Percentiles rank a stretch among this genome's conserved stretches.
phyloP scores from a whole-genome alignment of 306 rosid genomes.

The Pterocarpus macrocarpus region DNA sequence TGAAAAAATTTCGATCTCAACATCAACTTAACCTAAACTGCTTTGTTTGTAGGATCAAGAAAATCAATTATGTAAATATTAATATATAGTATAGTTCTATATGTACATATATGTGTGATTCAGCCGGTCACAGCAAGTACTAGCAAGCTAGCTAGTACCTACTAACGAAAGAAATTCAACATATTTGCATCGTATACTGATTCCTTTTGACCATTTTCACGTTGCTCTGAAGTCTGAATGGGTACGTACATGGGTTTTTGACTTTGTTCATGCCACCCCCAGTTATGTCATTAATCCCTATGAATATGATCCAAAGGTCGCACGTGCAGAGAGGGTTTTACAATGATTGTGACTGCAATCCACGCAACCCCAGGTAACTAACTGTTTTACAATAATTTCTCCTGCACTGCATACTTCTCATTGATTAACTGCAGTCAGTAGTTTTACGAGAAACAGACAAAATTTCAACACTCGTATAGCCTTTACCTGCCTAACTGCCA shows the following conservation, averaged over 20 bases:
- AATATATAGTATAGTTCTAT: too few species aligned
- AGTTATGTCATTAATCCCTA: conserved; percentile 42
- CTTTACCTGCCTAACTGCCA: conserved; percentile 53
- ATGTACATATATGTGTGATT: neutral
- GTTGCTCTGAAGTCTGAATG: neutral
- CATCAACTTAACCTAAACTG: neutral
- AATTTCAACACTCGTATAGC: conserved; percentile 50
- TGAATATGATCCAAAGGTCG: neutral
- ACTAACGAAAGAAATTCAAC: conserved; percentile 9
- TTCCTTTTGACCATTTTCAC: conserved; percentile 1
- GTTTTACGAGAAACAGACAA: conserved; percentile 31
- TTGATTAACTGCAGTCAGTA: neutral
- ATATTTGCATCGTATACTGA: neutral
- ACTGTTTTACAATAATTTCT: neutral
- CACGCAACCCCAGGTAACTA: conserved; percentile 32
- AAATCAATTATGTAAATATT: neutral
- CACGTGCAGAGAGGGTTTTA: conserved; percentile 48
- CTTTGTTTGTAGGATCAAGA: neutral
- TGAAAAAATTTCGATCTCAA: neutral
- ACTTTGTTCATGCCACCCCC: conserved; percentile 13
- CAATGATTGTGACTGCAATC: conserved; percentile 47
- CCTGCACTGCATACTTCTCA: too few species aligned
- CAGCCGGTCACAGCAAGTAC: neutral
- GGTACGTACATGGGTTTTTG: conserved; percentile 33
- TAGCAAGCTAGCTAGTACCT: neutral